Percentiles rank a stretch among this genome's conserved stretches.
Conservation (phyloP, 257 asterid species). For the Dorcoceras hygrometricum region DNA sequence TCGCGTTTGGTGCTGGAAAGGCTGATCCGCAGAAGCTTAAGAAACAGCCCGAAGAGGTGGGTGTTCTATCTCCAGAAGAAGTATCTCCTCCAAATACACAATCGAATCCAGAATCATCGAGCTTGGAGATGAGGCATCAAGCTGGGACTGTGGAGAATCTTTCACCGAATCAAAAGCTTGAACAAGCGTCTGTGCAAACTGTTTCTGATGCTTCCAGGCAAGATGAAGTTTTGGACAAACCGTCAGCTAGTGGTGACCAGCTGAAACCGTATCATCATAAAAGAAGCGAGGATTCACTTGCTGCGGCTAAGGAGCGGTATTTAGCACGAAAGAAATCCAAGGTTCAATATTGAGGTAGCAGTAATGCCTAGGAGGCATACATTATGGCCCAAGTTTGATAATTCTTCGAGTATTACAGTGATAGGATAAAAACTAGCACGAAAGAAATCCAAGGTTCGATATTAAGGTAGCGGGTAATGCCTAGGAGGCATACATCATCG, state of each 20-base stretch:
- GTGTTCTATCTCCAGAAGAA: constrained; percentile 32
- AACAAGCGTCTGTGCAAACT: constrained; percentile 28
- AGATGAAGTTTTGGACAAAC: constrained; percentile 29
- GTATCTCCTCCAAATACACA: constrained; percentile 33
- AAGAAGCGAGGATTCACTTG: constrained; percentile 45
- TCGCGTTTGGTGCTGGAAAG: constrained; percentile 76
- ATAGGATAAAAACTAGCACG: too few species aligned
- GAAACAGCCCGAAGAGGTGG: constrained; percentile 36
- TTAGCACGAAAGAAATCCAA: constrained; percentile 78
- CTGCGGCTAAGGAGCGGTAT: constrained; percentile 64
- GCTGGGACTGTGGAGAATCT: constrained; percentile 27
- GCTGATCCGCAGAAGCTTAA: constrained; percentile 40
- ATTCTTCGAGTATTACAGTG: too few species aligned
- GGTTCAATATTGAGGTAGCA: constrained; percentile 29
- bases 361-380: constrained; percentile 2
- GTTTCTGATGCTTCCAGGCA: constrained; percentile 34
- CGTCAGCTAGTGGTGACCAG: constrained; percentile 36
- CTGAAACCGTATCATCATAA: constrained; percentile 47
- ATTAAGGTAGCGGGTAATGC: constrained; percentile 14
- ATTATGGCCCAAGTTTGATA: not conserved
- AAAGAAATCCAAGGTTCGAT: constrained; percentile 58
- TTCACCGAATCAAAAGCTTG: constrained; percentile 40
- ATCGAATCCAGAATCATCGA: constrained; percentile 33
- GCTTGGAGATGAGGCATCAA: constrained; percentile 29
- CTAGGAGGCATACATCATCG: not conserved